Evolutionary conservation across 1,284 basidiomycete genomes (phyloP).

Genomic region (Violaceomyces palustris): DNA sequence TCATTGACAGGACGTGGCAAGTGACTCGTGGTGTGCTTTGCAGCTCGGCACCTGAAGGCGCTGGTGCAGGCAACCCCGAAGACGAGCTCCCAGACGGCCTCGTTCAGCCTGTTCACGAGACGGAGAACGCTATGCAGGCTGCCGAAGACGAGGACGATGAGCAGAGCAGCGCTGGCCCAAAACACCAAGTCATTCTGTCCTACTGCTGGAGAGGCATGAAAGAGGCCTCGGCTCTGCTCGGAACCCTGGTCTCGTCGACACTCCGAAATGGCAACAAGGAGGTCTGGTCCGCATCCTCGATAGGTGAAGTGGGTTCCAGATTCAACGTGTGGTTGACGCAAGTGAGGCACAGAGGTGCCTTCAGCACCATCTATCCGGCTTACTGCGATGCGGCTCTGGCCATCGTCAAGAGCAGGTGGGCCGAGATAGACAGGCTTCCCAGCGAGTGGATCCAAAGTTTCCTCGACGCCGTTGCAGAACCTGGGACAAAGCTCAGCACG

Average conservation of each 20-base stretch:
- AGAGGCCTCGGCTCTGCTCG: constrained; percentile 51
- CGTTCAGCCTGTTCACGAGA: constrained; percentile 28
- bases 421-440: constrained; percentile 34
- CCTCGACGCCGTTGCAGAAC: constrained; percentile 24
- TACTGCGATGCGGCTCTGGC: constrained; percentile 42
- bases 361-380: constrained; percentile 52
- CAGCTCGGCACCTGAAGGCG: constrained; percentile 47
- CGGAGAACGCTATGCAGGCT: constrained; percentile 35
- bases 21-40: constrained; percentile 49
- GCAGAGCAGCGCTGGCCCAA: constrained; percentile 33
- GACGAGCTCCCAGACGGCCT: constrained; percentile 9
- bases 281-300: constrained; percentile 10
- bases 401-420: constrained; percentile 27
- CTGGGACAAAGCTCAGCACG: constrained; percentile 43
- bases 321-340: constrained; percentile 51
- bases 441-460: constrained; percentile 47
- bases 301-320: constrained; percentile 41
- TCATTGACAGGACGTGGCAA: constrained; percentile 47
- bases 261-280: constrained; percentile 16
- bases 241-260: constrained; percentile 32
- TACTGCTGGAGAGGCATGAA: constrained; percentile 54
- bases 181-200: constrained; percentile 51
- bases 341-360: constrained; percentile 53
- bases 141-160: constrained; percentile 27
- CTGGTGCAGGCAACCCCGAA: constrained; percentile 5